Evolutionary conservation across 305 asterid genomes (phyloP).

Genomic region (Withania somnifera): DNA sequence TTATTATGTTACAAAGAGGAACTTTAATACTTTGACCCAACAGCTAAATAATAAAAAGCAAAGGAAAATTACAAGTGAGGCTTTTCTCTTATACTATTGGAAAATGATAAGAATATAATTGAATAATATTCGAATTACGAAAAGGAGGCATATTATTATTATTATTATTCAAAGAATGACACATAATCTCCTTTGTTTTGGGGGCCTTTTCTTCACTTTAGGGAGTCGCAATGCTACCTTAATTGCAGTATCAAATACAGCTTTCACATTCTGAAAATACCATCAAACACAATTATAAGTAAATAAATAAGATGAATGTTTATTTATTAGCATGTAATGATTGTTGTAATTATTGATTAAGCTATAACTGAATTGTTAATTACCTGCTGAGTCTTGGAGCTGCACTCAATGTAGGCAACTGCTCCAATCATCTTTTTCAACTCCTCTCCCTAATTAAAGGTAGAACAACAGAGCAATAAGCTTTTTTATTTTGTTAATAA

Average conservation of each 20-base stretch:
- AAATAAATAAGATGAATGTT: background rate
- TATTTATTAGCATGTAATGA: background rate
- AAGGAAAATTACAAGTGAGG: background rate
- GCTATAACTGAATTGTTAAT: background rate
- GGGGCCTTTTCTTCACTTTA: constrained; percentile 46
- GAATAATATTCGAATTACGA: background rate
- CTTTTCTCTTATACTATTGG: background rate
- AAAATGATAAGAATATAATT: background rate
- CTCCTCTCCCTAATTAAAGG: constrained; percentile 60
- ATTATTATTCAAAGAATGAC: constrained; percentile 33
- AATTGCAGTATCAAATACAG: constrained; percentile 73
- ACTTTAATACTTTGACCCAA: background rate
- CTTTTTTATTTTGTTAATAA: background rate
- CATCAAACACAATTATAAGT: background rate
- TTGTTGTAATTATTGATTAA: background rate
- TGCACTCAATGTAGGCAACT: constrained; percentile 71
- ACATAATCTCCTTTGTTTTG: constrained; percentile 43
- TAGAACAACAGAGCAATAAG: background rate
- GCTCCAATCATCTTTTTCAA: constrained; percentile 72
- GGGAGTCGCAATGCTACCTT: constrained; percentile 73
- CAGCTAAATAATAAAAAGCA: background rate
- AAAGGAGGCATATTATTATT: background rate
- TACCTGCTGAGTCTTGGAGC: constrained; percentile 92
- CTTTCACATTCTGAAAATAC: constrained; percentile 54
- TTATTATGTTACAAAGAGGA: background rate